Conservation (phyloP, 805 yeast genomes). For the Kluyveromyces lactis region DNA sequence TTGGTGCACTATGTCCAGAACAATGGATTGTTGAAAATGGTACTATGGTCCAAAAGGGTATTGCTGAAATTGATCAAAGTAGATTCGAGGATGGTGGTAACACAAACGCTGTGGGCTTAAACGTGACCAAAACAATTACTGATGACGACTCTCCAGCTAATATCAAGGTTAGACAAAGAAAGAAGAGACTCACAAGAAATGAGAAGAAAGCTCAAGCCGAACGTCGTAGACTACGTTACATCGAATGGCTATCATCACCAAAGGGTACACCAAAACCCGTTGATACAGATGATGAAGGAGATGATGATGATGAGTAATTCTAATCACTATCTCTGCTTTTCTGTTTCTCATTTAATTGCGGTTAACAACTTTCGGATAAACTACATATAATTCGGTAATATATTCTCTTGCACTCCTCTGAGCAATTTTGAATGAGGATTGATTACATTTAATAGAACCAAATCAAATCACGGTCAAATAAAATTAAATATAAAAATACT, state of each 20-base stretch:
- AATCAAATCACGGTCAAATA: neutral
- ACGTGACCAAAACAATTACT: constrained; percentile 37
- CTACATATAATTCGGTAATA: neutral
- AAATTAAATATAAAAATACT: neutral
- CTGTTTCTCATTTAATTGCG: neutral
- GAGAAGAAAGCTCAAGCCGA: constrained; percentile 87
- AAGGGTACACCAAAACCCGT: constrained; percentile 96
- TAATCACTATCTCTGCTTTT: neutral
- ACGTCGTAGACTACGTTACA: constrained; percentile 87
- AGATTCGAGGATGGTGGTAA: constrained; percentile 78
- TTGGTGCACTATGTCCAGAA: constrained; percentile 96
- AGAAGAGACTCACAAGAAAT: constrained; percentile 96
- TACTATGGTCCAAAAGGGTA: constrained; percentile 75
- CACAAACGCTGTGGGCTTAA: constrained; percentile 38
- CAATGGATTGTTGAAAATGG: constrained; percentile 98
- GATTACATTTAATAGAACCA: no score
- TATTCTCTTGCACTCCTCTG: no score
- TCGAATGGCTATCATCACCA: constrained; percentile 92
- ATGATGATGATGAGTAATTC: constrained; percentile 23
- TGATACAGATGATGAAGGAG: constrained; percentile 89
- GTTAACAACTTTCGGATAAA: no score
- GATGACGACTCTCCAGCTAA: constrained; percentile 93
- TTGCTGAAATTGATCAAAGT: constrained; percentile 60
- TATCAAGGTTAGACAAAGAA: constrained; percentile 84
- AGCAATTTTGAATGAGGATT: no score